Base-by-base conservation (phyloP, 2,329 filamentous ascomycete species). In the Emergomyces africanus region DNA sequence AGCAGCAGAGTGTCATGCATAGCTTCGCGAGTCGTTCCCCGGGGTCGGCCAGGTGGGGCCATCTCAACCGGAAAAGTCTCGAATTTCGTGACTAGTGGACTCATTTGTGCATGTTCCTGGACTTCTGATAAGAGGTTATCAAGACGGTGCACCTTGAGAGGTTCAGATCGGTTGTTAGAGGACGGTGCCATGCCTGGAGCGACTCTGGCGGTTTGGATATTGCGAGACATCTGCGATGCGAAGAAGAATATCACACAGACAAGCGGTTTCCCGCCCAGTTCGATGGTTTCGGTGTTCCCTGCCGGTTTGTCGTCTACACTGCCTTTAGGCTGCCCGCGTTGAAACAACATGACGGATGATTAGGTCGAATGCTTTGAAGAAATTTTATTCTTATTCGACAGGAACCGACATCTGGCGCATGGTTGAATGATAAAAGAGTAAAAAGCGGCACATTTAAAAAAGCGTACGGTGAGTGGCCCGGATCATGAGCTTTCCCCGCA, bases 191-290 rank as follows among this genome's bases (percentile, higher is more conserved):
- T 20, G 59, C 58, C 58, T 58, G 42, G 18, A 62, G 62, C 46
- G 63, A 58, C 28, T 61, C 57, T 51, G 54, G 57, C 44, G 63
- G 60, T 54, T 63, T 65, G 60, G 25, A 67, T 61, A 55, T 69
- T 65, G 25, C 59, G 58, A 46, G 63, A 61, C 67, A 68, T 68
- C 42, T 68, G 65, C 30, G 65, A 67, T 20, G 64, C 64, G 56
- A 67, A 68, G 59, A 68, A 65, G 54, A 60, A 69, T 46, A 68
- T 67, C 59, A 69, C 66, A 59, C 67, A 67, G 2, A 66, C 54
- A 35, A 66, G 61, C 39, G 62, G 61, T 30, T 60, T 62, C 25
- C 41, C 58, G 15, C 57, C n/a, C 18, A 50, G 28, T 14, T 57
- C 20, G 37, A n/a, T 8, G 25, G 53, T 49, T 18, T 30, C 41